phyloP scores from a whole-genome alignment of 2,329 filamentous ascomycete genomes.

The Phoma sp. region DNA sequence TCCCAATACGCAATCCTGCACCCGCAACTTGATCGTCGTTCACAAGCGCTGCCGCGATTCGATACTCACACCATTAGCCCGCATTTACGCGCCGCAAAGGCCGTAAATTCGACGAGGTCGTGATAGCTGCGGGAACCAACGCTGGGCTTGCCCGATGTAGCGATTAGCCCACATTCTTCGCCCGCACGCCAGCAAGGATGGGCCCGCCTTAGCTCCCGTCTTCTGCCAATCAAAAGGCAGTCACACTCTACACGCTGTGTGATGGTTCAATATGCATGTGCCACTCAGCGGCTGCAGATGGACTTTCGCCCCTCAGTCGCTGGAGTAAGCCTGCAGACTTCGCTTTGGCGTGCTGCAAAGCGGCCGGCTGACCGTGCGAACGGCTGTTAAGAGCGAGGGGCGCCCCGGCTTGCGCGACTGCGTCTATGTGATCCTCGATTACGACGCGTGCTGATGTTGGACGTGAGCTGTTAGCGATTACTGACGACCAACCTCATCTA shows the following conservation, averaged over 20 bases:
- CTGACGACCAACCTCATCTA: constrained; percentile 8
- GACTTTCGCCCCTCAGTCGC: constrained; percentile 29
- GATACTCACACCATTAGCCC: constrained; percentile 29
- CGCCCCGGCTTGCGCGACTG: constrained; percentile 20
- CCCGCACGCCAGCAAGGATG: constrained; percentile 11
- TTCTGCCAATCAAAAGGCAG: constrained; percentile 29
- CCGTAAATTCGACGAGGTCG: constrained; percentile 22
- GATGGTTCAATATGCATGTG: constrained; percentile 36
- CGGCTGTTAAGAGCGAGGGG: constrained; percentile 30
- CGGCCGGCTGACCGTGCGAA: constrained; percentile 23
- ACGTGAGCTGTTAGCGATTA: constrained; percentile 12
- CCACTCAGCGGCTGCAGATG: constrained; percentile 42
- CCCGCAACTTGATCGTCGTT: neutral
- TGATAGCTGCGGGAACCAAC: constrained; percentile 17
- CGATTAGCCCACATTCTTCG: constrained; percentile 1
- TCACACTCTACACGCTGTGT: constrained; percentile 33
- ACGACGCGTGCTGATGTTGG: constrained; percentile 17
- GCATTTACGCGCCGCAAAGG: constrained; percentile 35
- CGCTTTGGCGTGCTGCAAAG: constrained; percentile 21
- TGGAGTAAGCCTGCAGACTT: constrained; percentile 15
- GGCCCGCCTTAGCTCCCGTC: constrained; percentile 3
- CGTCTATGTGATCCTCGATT: constrained; percentile 13
- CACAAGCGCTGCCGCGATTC: constrained; percentile 27
- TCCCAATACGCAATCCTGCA: constrained; percentile 15
- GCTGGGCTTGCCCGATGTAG: constrained; percentile 7